Base-by-base conservation (phyloP, 2,329 filamentous ascomycete species). In the Aspergillus hiratsukae region DNA sequence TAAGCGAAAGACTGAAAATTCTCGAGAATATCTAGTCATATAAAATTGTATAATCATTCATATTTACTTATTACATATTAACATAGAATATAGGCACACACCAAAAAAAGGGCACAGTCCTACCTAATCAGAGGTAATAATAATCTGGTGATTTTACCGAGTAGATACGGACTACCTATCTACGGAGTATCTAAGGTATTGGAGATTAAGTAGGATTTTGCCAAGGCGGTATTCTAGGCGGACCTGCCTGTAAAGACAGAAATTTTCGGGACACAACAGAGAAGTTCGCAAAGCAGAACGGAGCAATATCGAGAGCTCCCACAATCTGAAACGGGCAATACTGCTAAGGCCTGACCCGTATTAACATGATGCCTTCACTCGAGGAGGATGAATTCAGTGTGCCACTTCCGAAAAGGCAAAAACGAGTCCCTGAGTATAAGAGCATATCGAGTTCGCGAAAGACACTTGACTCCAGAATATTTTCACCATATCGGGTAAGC, bases 401-500 rank as follows among this genome's bases (percentile, higher is more conserved):
- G 57, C 89, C 86, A 53, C 75, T 88, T 64, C 81, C 81, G 58
- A 97, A 97, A 80, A 86, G 91, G 61, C 89, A 91, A 75, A 91
- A 88, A 77, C 77, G 85, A 40, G 54, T 56, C 11, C 63, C 51
- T 37, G 52, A 61, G 57, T 75, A 78, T 46, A 19, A 14, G 60
- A 74, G 79, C 59, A 68, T 69, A 56, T 66, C 71, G 55, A 76
- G 75, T 58, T 73, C 66, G 63, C 75, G 48, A 68, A 79, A 62
- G 60, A 74, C 62, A 59, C 76, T 78, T 67, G 81, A 83, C 55
- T 95, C 92, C 10, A 85, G 86, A 70, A 91, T 97, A 64, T 97
- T 99, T 79, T 89, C 92, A 66, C 93, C 94, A 1, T 97, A 93
- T 77, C 81, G 94, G 74, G 91, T 95, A 86, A 63, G 61, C 46